A percentile compares a stretch with the other conserved stretches of the same genome.
These are phyloP conservation scores for Didymella lethalis DNA, from an alignment of 2,329 filamentous ascomycete species.

Conservation along the genomic window DNA sequence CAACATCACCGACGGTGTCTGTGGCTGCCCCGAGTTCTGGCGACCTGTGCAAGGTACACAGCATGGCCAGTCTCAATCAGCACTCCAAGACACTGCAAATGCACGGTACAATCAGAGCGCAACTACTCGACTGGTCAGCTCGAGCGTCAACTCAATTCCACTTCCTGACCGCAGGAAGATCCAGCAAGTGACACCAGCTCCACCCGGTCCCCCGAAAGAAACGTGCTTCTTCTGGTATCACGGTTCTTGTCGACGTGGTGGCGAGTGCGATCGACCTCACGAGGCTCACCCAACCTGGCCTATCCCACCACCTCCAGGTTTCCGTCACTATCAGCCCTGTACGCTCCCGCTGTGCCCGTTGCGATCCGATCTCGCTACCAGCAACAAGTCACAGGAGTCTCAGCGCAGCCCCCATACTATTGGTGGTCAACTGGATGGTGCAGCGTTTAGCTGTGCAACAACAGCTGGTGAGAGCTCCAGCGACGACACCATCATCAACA, in stretches of 20 bases:
- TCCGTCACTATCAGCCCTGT: conserved; percentile 29
- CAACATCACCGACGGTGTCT: conserved; percentile 31
- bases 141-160: conserved; percentile 7
- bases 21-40: conserved; percentile 41
- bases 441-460: conserved; percentile 10
- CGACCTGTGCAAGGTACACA: not conserved
- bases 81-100: not conserved
- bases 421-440: conserved; percentile 22
- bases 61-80: not conserved
- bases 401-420: not conserved
- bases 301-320: conserved; percentile 28
- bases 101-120: not conserved
- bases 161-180: not conserved
- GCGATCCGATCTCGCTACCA: conserved; percentile 22
- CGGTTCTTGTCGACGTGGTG: conserved; percentile 23
- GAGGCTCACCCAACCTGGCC: conserved; percentile 34
- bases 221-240: conserved; percentile 45
- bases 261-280: conserved; percentile 24
- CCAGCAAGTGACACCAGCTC: conserved; percentile 4
- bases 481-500: not conserved
- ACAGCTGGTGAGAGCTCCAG: conserved; percentile 12
- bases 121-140: not conserved
- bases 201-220: conserved; percentile 26
- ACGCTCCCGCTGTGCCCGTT: conserved; percentile 32
- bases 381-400: not conserved